These are phyloP conservation scores for Carex pumila DNA, from an alignment of 176 grass and related monocot genomes.

Conservation along the genomic window DNA sequence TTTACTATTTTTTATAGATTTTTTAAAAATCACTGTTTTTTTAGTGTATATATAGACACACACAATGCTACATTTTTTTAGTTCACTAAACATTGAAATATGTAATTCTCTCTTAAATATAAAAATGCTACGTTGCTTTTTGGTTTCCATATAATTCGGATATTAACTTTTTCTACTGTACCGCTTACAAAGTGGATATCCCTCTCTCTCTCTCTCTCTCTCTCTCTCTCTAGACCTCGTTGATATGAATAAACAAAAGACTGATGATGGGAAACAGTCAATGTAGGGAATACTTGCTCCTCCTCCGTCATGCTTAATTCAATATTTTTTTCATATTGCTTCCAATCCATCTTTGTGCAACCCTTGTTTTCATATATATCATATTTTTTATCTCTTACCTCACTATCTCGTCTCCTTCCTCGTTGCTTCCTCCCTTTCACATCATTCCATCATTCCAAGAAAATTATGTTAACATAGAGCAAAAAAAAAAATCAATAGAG, in stretches of 20 bases:
- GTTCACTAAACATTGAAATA: too few species aligned
- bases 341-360: slow-evolving; percentile 28
- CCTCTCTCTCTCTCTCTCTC: background rate
- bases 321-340: slow-evolving; percentile 21
- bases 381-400: slow-evolving; percentile 27
- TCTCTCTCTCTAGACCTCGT: background rate
- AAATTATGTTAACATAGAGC: slow-evolving; percentile 19
- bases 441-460: slow-evolving; percentile 25
- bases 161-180: too few species aligned
- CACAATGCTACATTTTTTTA: too few species aligned
- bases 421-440: slow-evolving; percentile 32
- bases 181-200: too few species aligned
- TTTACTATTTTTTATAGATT: too few species aligned
- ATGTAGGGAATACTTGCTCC: slow-evolving; percentile 72
- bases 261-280: slow-evolving; percentile 53
- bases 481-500: slow-evolving; percentile 1
- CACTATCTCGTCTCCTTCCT: slow-evolving; percentile 17
- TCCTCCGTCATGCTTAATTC: slow-evolving; percentile 33
- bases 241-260: slow-evolving; percentile 18
- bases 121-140: too few species aligned
- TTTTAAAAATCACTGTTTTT: too few species aligned
- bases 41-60: too few species aligned
- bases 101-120: too few species aligned
- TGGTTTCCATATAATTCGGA: too few species aligned
- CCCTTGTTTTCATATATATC: background rate